phyloP scores from a whole-genome alignment of 2,329 filamentous ascomycete genomes.

The Colletotrichum liaoningense region DNA sequence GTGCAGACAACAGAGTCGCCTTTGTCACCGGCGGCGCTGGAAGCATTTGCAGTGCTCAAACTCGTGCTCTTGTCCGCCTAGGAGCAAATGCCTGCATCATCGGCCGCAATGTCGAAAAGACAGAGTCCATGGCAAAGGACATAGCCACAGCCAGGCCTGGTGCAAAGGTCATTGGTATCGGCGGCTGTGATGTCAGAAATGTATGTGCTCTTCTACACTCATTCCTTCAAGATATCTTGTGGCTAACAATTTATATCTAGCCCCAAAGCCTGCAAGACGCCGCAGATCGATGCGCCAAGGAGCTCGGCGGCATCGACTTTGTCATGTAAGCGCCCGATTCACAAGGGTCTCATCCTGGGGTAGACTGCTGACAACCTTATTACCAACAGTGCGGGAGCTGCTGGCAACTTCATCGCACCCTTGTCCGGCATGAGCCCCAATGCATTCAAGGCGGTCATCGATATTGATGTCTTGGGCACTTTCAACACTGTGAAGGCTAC shows the following conservation, averaged over 20 bases:
- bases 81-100: constrained; percentile 96
- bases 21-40: constrained; percentile 97
- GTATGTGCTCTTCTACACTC: constrained; percentile 50
- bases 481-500: constrained; percentile 97
- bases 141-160: constrained; percentile 84
- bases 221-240: not conserved
- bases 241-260: constrained; percentile 43
- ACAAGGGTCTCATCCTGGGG: not conserved
- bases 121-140: constrained; percentile 81
- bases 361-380: constrained; percentile 1
- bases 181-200: constrained; percentile 81
- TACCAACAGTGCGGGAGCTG: constrained; percentile 82
- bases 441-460: constrained; percentile 94
- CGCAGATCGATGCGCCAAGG: constrained; percentile 81
- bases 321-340: constrained; percentile 76
- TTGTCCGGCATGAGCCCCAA: constrained; percentile 85
- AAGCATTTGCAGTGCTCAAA: constrained; percentile 93
- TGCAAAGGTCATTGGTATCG: constrained; percentile 88
- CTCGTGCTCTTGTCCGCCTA: constrained; percentile 88
- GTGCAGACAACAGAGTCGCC: constrained; percentile 82
- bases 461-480: constrained; percentile 93
- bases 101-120: constrained; percentile 90
- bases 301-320: constrained; percentile 90
- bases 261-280: constrained; percentile 76
- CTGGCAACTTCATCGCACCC: constrained; percentile 93